Evolutionary conservation across 2,329 filamentous ascomycete species (phyloP).

Genomic region (Coleophoma cylindrospora): DNA sequence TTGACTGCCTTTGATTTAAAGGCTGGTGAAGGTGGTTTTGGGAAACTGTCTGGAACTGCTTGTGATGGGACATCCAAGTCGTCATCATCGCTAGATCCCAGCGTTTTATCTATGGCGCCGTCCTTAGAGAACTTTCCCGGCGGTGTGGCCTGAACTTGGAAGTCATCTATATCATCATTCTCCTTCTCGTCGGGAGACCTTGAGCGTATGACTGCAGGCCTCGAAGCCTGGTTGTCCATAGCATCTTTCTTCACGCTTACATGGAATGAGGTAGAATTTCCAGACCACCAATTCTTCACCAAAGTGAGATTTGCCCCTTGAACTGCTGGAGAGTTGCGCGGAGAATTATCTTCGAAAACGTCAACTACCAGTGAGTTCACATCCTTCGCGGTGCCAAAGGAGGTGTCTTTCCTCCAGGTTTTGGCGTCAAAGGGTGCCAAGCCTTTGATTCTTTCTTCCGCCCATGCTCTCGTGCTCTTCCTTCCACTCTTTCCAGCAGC

Average conservation of each 20-base stretch:
- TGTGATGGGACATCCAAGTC: constrained; percentile 23
- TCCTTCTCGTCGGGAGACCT: constrained; percentile 2
- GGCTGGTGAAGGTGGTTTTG: constrained; percentile 2
- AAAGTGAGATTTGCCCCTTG: background rate
- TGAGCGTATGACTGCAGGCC: background rate
- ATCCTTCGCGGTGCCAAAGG: background rate
- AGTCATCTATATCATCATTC: constrained; percentile 18
- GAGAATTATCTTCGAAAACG: constrained; percentile 11
- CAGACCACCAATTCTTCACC: constrained; percentile 22
- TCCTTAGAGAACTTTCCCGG: constrained; percentile 4
- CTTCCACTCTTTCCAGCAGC: constrained; percentile 27
- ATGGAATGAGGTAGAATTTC: background rate
- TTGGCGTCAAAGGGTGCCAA: constrained; percentile 38
- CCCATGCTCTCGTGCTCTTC: constrained; percentile 31
- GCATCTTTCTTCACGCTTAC: background rate
- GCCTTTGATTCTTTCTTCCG: constrained; percentile 35
- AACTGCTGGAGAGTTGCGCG: background rate
- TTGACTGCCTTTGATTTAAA: constrained; percentile 5
- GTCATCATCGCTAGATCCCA: constrained; percentile 19
- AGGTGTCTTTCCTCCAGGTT: constrained; percentile 12
- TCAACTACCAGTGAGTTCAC: constrained; percentile 10
- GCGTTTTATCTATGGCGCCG: constrained; percentile 1
- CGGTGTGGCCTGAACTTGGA: constrained; percentile 26
- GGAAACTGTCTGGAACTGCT: constrained; percentile 22
- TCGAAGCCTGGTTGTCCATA: background rate